These are phyloP conservation scores for Botryobasidium botryosum DNA, from an alignment of 768 basidiomycete genomes.

Conservation along the genomic window DNA sequence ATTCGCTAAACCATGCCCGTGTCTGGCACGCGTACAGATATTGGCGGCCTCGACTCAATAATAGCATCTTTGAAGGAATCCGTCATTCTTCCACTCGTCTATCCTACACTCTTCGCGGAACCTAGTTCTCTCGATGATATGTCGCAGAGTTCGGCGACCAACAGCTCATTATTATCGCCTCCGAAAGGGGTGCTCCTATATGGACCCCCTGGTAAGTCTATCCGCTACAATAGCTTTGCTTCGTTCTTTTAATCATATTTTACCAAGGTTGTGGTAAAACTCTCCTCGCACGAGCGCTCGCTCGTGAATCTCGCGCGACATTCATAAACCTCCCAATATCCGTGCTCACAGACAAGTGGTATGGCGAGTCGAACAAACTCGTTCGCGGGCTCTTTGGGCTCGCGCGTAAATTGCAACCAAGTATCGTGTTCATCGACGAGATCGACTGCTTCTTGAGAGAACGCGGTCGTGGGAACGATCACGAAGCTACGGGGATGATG, in stretches of 20 bases:
- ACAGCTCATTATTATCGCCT: constrained; percentile 69
- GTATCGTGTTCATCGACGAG: constrained; percentile 98
- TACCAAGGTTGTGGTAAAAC: constrained; percentile 82
- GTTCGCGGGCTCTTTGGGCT: constrained; percentile 89
- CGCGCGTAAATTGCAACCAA: constrained; percentile 82
- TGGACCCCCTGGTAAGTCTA: constrained; percentile 47
- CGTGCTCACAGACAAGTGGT: constrained; percentile 67
- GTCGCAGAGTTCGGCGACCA: constrained; percentile 12
- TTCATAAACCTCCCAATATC: constrained; percentile 78
- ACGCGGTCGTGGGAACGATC: constrained; percentile 70
- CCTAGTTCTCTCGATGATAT: too few relatives aligned
- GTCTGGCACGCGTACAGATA: constrained; percentile 32
- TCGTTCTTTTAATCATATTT: background rate
- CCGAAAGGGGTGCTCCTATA: constrained; percentile 94
- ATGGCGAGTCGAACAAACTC: constrained; percentile 85
- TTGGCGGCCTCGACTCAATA: constrained; percentile 87
- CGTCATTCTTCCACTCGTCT: constrained; percentile 86
- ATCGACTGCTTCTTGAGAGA: constrained; percentile 92
- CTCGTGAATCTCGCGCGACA: constrained; percentile 91
- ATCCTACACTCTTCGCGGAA: constrained; percentile 71
- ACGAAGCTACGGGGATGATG: constrained; percentile 98
- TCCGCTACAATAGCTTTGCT: background rate
- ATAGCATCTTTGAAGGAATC: constrained; percentile 83
- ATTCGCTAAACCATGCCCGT: background rate
- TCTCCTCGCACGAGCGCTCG: constrained; percentile 96